Evolutionary conservation across 2,329 filamentous ascomycete species (phyloP).

Genomic region (Cladorrhinum sp.): DNA sequence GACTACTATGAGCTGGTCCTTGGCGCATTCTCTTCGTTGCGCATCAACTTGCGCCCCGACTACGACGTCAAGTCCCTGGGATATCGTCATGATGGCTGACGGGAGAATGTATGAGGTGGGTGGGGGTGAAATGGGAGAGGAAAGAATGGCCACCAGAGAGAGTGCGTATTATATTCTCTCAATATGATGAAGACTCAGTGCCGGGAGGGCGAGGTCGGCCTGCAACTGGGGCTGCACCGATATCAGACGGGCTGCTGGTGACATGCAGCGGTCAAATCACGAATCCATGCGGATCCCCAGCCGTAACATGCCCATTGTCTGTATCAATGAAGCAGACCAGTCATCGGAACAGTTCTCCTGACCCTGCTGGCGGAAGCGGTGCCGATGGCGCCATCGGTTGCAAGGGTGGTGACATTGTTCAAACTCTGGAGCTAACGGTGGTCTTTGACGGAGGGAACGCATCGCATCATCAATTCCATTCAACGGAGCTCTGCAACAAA

Average conservation of each 20-base stretch:
- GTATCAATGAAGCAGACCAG: neutral
- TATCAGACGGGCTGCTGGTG: slow-evolving; percentile 16
- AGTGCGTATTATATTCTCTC: neutral
- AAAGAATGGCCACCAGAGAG: neutral
- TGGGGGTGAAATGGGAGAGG: neutral
- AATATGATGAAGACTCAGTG: neutral
- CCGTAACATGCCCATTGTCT: neutral
- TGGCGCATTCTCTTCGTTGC: slow-evolving; percentile 24
- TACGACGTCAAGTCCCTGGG: slow-evolving; percentile 14
- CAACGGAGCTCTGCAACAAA: neutral
- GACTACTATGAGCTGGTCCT: slow-evolving; percentile 26
- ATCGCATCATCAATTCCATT: neutral
- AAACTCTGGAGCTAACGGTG: slow-evolving; percentile 1
- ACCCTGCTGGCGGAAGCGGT: slow-evolving; percentile 14
- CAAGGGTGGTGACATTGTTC: slow-evolving; percentile 28
- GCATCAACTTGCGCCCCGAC: slow-evolving; percentile 8
- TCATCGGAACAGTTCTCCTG: neutral
- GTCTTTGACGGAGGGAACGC: slow-evolving; percentile 3
- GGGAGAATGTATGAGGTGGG: neutral
- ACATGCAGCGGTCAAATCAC: slow-evolving; percentile 24
- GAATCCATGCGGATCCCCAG: slow-evolving; percentile 17
- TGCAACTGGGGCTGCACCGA: slow-evolving; percentile 8
- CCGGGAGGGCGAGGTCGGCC: slow-evolving; percentile 16
- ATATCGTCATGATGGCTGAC: slow-evolving; percentile 16
- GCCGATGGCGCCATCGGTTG: slow-evolving; percentile 30